phyloP scores from a whole-genome alignment of 2,329 filamentous ascomycete genomes.

The Gnomoniopsis sp. region DNA sequence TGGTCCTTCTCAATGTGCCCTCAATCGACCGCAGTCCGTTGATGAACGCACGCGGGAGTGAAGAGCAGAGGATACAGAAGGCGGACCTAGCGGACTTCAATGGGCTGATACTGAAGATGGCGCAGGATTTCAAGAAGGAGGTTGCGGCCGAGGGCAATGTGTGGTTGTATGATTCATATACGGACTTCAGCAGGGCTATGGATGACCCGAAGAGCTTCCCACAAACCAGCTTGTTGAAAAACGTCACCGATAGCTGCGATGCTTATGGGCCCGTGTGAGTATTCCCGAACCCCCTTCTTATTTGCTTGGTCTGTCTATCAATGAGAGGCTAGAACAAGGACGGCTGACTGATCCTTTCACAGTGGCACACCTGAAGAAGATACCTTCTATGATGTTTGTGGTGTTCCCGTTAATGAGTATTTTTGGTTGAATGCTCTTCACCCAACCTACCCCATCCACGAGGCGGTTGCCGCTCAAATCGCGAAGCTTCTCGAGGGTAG shows the following conservation, averaged over 20 bases:
- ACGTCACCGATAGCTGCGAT: constrained; percentile 52
- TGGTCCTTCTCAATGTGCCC: constrained; percentile 56
- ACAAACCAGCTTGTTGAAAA: constrained; percentile 50
- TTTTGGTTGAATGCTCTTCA: constrained; percentile 63
- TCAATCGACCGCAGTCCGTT: constrained; percentile 52
- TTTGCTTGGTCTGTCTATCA: neutral
- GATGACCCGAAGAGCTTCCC: constrained; percentile 38
- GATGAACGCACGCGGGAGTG: constrained; percentile 36
- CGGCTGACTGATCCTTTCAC: constrained; percentile 11
- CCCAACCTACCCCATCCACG: constrained; percentile 61
- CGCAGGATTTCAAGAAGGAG: constrained; percentile 26
- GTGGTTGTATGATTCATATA: constrained; percentile 51
- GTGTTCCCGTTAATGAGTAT: constrained; percentile 56
- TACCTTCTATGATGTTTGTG: constrained; percentile 42
- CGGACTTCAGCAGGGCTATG: constrained; percentile 49
- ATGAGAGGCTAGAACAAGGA: neutral
- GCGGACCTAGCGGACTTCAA: constrained; percentile 52
- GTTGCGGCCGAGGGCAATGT: constrained; percentile 36
- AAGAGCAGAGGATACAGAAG: constrained; percentile 32
- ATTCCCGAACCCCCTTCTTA: neutral
- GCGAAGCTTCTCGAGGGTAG: constrained; percentile 34
- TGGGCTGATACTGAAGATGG: constrained; percentile 37
- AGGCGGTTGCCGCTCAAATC: constrained; percentile 52
- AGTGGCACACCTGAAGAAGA: constrained; percentile 43
- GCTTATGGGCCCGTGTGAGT: constrained; percentile 50